Base-by-base conservation (phyloP, 2,329 filamentous ascomycete species). In the Trichoderma citrinoviride region DNA sequence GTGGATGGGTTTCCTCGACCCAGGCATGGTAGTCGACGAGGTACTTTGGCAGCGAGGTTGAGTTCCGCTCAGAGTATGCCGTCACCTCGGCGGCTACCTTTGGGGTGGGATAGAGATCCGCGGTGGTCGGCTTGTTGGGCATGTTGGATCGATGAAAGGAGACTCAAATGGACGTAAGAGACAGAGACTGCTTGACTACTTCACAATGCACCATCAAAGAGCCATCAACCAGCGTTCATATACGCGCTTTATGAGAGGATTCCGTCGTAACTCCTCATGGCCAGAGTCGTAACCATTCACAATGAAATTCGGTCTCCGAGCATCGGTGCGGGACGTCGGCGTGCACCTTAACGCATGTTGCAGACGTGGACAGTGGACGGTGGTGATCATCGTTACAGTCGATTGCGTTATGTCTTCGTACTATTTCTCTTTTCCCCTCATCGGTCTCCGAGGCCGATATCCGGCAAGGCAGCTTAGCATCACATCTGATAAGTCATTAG, bases 41-140 rank as follows among this genome's bases (percentile, higher is more conserved):
- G 46, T 75, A 69, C 53, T 74, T 67, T 5, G 78, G 77, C 27
- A 79, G 69, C 7, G 69, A 53, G 21, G 72, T 73, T 23, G 77
- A 79, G 68, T 76, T 73, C 23, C 65, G 65, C 49, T 73, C 72
- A 19, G 77, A 72, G 66, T 80, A 79, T n/a, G 75, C 71, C 19
- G 74, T 72, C 54, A 79, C 78, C 23, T 70, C 70, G 23, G 67
- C 65, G 46, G 74, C 73, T 43, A 79, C 74, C 58, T 74, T 69
- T 62, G 73, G 68, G 66, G 78, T 80, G 60, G 77, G 74, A 68
- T 77, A 79, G 44, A 79, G 73, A 23, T 69, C 66, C 10, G 75
- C 69, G 27, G 68, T 69, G 66, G 73, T 72, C 33, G 71, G 64
- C 66, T 76, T 75, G 74, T 57, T 55, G 14, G 60, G 25, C 64